Evolutionary conservation across 139 green algal species (phyloP), one percentile per base, ranked within the genome.

Genomic region (Micractinium sp.): DNA sequence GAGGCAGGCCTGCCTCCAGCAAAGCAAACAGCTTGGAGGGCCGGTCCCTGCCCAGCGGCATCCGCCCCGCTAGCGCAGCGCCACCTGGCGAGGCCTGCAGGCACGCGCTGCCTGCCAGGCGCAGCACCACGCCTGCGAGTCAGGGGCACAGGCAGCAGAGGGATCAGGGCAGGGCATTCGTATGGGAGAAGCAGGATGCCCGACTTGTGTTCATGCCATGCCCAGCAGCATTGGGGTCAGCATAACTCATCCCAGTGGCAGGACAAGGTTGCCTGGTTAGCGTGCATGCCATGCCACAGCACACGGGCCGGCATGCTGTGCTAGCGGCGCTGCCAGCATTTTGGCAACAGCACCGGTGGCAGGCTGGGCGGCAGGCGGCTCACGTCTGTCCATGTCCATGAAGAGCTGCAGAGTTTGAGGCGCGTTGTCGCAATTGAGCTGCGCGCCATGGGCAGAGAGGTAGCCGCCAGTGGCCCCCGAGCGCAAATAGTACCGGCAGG

Each of bases 21-120:
- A 90, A 67, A 12, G 23, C 1, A n/a, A 90, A 90, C 29, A 90
- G 77, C 69, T 90, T 90, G 71, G 81, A 74, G 53, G 76, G 15
- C 1, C 81, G 66, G 87, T 90, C 76, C 1, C 41, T 15, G 20
- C 87, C 67, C n/a, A 90, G 81, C 7, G 87, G 87, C 19, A 87
- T 38, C 36, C 33, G 41, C 20, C 83, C 83, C 67, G 35, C 67
- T 14, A 79, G n/a, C 0, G 83, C 67, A 13, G 66, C 83, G 13
- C 83, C 83, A 39, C 83, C 38, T 0, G 83, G 60, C 9, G 33
- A 38, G 23, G 38, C 47, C 38, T 87, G 83, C 38, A 87, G 83
- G 83, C 83, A 87, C 9, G 83, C 83, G 27, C 29, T 80, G 83
- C 83, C 83, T 22, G 31, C 81, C 60, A 86, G 60, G 20, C n/a